phyloP scores from a whole-genome alignment of 768 basidiomycete species.

The Rhizopogon salebrosus region DNA sequence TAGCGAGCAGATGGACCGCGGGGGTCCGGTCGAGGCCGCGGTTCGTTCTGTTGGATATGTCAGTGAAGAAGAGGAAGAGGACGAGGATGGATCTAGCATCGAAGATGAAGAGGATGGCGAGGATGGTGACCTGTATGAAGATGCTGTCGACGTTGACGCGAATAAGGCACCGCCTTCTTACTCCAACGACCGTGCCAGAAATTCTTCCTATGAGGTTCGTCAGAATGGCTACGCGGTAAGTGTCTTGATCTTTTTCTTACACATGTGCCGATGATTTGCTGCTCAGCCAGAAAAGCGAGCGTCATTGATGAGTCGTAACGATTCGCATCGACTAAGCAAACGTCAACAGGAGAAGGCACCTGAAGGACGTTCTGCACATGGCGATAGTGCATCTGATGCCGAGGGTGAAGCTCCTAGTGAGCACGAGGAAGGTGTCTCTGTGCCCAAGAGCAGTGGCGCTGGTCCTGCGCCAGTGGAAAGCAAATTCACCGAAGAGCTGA shows the following conservation, averaged over 20 bases:
- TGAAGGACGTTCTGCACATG: slow-evolving; percentile 42
- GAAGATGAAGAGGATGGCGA: slow-evolving; percentile 40
- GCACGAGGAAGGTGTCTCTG: slow-evolving; percentile 4
- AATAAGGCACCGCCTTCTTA: slow-evolving; percentile 60
- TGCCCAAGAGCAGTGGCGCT: slow-evolving; percentile 12
- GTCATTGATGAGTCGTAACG: not conserved
- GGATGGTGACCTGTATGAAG: slow-evolving; percentile 41
- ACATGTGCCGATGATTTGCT: slow-evolving; percentile 6
- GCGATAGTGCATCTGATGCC: slow-evolving; percentile 9
- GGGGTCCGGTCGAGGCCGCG: slow-evolving; percentile 88
- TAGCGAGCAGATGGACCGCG: slow-evolving; percentile 87
- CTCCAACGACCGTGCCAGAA: slow-evolving; percentile 41
- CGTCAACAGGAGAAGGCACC: slow-evolving; percentile 74
- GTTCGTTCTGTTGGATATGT: slow-evolving; percentile 85
- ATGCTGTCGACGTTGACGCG: slow-evolving; percentile 35
- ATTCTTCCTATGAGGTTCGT: slow-evolving; percentile 35
- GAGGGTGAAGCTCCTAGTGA: slow-evolving; percentile 6
- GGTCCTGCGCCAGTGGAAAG: slow-evolving; percentile 31
- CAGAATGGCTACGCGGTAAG: slow-evolving; percentile 62
- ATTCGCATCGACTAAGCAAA: slow-evolving; percentile 44
- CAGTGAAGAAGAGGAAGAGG: slow-evolving; percentile 68
- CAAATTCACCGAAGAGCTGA: slow-evolving; percentile 20
- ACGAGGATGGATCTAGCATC: slow-evolving; percentile 58
- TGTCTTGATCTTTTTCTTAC: slow-evolving; percentile 9
- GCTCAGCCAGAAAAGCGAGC: slow-evolving; percentile 43